These are phyloP conservation scores for Mycosphaerella sp. DNA, from an alignment of 2,329 filamentous ascomycete genomes.

Conservation along the genomic window DNA sequence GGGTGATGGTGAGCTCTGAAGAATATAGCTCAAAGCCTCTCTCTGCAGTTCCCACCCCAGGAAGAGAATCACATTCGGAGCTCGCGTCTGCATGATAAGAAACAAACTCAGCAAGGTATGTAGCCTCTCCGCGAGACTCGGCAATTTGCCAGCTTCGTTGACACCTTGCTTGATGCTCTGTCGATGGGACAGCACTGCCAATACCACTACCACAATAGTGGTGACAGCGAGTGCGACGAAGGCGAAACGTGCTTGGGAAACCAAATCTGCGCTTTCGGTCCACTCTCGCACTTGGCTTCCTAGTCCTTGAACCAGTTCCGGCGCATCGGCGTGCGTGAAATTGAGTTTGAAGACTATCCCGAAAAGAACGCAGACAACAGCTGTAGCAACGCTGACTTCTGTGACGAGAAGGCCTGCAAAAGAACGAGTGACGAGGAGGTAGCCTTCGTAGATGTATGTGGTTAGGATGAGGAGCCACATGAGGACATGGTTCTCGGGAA, in stretches of 20 bases:
- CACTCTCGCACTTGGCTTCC: constrained; percentile 31
- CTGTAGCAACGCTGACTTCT: constrained; percentile 30
- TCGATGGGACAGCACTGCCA: constrained; percentile 18
- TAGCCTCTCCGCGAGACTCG: constrained; percentile 30
- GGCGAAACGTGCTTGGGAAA: constrained; percentile 34
- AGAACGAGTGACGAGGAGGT: constrained; percentile 37
- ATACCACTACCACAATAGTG: constrained; percentile 27
- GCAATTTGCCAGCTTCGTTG: constrained; percentile 14
- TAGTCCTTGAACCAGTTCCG: constrained; percentile 56
- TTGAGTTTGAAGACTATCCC: constrained; percentile 82
- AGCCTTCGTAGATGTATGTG: constrained; percentile 59
- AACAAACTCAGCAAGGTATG: constrained; percentile 72
- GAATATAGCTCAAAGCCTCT: constrained; percentile 25
- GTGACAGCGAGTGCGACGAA: constrained; percentile 36
- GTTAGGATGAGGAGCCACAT: constrained; percentile 69
- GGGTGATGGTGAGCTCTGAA: constrained; percentile 2
- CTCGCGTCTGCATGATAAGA: constrained; percentile 77
- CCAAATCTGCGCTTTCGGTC: constrained; percentile 29
- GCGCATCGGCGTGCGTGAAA: constrained; percentile 81
- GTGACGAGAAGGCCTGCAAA: constrained; percentile 27
- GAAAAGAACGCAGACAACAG: constrained; percentile 43
- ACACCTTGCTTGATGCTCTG: constrained; percentile 6
- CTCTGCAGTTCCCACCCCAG: constrained; percentile 62
- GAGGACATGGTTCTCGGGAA: constrained; percentile 56
- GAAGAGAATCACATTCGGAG: constrained; percentile 79